A percentile compares a stretch with the other conserved stretches of the same genome.
Evolutionary conservation across 208 protist genomes (phyloP).

Genomic region (Blechomonas ayalai): DNA sequence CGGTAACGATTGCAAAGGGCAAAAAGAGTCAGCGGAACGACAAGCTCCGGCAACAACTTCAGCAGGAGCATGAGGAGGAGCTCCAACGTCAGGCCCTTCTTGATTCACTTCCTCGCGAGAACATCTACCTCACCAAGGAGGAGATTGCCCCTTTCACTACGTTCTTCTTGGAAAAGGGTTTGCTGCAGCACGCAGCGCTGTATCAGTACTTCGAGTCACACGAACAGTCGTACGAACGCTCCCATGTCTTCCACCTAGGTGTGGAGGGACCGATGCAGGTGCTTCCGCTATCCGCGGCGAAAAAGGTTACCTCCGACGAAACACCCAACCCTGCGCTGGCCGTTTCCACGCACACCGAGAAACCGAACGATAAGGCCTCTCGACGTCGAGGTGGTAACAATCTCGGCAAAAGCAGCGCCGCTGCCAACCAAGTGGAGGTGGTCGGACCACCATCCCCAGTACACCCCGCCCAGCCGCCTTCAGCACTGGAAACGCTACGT

Average conservation of each 20-base stretch:
- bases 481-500: slow-evolving; percentile 21
- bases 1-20: slow-evolving; percentile 7
- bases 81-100: slow-evolving; percentile 24
- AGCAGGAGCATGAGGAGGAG: slow-evolving; percentile 56
- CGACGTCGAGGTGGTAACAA: no score
- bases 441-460: no score
- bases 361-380: no score
- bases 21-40: slow-evolving; percentile 25
- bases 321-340: neutral
- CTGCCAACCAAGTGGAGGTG: no score
- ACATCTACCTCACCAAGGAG: slow-evolving; percentile 51
- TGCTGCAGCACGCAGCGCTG: slow-evolving; percentile 51
- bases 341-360: no score
- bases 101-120: slow-evolving; percentile 49
- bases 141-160: slow-evolving; percentile 36
- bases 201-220: slow-evolving; percentile 29
- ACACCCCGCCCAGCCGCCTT: no score
- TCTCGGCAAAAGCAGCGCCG: no score
- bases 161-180: slow-evolving; percentile 33
- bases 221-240: neutral
- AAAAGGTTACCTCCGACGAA: neutral
- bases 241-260: slow-evolving; percentile 5
- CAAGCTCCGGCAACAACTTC: slow-evolving; percentile 28
- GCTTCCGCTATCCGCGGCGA: slow-evolving; percentile 22
- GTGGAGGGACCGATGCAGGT: slow-evolving; percentile 41